Conservation (phyloP, 208 protist genomes). For the Leishmania arabica region DNA sequence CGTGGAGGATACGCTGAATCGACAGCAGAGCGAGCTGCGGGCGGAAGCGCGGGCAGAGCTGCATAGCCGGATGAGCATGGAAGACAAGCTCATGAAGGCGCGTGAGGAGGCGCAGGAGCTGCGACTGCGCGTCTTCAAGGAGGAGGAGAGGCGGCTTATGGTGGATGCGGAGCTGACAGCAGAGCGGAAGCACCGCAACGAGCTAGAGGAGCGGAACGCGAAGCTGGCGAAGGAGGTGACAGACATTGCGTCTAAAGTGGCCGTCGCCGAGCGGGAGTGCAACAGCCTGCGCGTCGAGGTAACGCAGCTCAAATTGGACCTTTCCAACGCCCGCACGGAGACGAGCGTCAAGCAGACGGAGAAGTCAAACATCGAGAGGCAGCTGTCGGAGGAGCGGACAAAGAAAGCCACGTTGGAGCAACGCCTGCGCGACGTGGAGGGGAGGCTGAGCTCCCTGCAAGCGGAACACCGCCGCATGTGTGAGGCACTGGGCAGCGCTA, state of each 20-base stretch:
- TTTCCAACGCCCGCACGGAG: conserved; percentile 46
- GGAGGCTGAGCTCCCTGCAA: conserved; percentile 41
- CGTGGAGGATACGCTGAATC: neutral
- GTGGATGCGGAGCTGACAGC: conserved; percentile 50
- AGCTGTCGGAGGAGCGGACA: conserved; percentile 45
- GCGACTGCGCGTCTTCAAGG: conserved; percentile 44
- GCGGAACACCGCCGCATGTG: conserved; percentile 66
- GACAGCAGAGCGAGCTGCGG: conserved; percentile 31
- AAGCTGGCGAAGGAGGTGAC: conserved; percentile 54
- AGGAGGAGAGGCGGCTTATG: conserved; percentile 40
- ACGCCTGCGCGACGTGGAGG: conserved; percentile 61
- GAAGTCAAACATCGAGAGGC: conserved; percentile 45
- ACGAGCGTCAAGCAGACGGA: conserved; percentile 42
- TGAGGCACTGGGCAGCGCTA: conserved; percentile 32
- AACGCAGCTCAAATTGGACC: conserved; percentile 39
- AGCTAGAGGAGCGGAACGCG: conserved; percentile 51
- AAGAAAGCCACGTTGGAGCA: conserved; percentile 63
- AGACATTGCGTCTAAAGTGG: conserved; percentile 43
- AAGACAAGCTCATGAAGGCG: conserved; percentile 44
- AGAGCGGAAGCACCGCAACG: conserved; percentile 32
- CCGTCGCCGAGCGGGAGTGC: conserved; percentile 40
- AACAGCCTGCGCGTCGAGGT: conserved; percentile 47
- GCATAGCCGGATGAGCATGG: conserved; percentile 15
- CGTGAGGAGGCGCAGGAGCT: conserved; percentile 78
- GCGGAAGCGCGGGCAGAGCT: conserved; percentile 25